Evolutionary conservation across 169 alveolate genomes (phyloP).

Genomic region (Plasmodium yoelii): DNA sequence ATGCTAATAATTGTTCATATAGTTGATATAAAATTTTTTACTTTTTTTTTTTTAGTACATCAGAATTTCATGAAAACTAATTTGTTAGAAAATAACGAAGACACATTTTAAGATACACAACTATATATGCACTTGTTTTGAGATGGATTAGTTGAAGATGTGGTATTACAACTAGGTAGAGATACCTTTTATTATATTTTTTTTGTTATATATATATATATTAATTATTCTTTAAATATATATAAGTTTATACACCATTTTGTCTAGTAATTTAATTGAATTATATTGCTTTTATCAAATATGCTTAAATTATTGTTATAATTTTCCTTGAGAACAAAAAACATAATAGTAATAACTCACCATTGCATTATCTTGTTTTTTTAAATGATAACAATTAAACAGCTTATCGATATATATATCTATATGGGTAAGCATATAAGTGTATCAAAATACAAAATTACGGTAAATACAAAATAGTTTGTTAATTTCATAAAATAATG

Average conservation of each 20-base stretch:
- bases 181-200: neutral
- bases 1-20: too few species aligned
- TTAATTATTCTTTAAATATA: too few species aligned
- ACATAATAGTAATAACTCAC: too few species aligned
- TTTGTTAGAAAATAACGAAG: conserved; percentile 51
- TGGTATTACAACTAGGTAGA: neutral
- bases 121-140: neutral
- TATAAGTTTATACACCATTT: too few species aligned
- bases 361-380: too few species aligned
- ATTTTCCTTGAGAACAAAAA: too few species aligned
- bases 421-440: neutral
- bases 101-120: conserved; percentile 20
- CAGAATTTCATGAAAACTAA: conserved; percentile 56
- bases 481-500: neutral
- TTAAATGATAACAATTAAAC: too few species aligned
- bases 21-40: neutral
- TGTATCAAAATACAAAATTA: neutral
- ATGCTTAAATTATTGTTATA: too few species aligned
- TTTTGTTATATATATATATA: conserved; percentile 2
- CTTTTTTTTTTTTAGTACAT: conserved; percentile 60
- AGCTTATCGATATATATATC: too few species aligned
- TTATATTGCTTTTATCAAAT: too few species aligned
- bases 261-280: too few species aligned
- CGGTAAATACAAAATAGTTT: neutral
- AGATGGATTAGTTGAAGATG: too few species aligned